Percentiles rank a stretch among this genome's conserved stretches.
Conservation (phyloP, 2,329 filamentous ascomycete genomes). For the Ophiosphaerella korrae region DNA sequence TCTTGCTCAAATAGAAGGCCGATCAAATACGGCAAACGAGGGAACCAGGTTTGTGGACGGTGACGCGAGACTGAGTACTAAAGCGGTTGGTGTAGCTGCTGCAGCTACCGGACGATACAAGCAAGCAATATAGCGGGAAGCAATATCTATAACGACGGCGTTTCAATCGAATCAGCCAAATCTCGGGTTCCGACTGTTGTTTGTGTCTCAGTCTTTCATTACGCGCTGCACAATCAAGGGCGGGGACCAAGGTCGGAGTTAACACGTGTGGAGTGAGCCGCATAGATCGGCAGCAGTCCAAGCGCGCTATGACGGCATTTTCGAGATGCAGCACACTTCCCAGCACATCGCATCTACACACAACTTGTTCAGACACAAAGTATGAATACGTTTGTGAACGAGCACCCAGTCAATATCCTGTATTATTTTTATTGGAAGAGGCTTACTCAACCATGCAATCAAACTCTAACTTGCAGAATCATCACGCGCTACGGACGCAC, state of each 20-base stretch:
- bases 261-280: slow-evolving; percentile 20
- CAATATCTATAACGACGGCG: too few species aligned
- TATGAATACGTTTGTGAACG: too few species aligned
- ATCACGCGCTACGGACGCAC: too few species aligned
- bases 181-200: not conserved
- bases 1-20: not conserved
- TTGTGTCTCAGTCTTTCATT: not conserved
- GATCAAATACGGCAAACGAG: not conserved
- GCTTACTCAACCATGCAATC: too few species aligned
- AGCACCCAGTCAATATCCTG: too few species aligned
- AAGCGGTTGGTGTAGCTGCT: too few species aligned
- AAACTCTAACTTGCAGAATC: too few species aligned
- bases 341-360: not conserved
- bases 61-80: not conserved
- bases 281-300: slow-evolving; percentile 7
- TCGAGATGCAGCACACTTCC: slow-evolving; percentile 1
- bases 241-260: slow-evolving; percentile 11
- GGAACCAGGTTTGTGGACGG: not conserved
- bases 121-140: too few species aligned
- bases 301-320: slow-evolving; percentile 24
- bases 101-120: too few species aligned
- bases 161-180: too few species aligned
- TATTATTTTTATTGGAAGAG: too few species aligned
- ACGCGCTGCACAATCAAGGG: slow-evolving; percentile 2
- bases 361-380: not conserved